Evolutionary conservation across 192 early-diverging fungal genomes (phyloP).

Genomic region (Coemansia asiatica): DNA sequence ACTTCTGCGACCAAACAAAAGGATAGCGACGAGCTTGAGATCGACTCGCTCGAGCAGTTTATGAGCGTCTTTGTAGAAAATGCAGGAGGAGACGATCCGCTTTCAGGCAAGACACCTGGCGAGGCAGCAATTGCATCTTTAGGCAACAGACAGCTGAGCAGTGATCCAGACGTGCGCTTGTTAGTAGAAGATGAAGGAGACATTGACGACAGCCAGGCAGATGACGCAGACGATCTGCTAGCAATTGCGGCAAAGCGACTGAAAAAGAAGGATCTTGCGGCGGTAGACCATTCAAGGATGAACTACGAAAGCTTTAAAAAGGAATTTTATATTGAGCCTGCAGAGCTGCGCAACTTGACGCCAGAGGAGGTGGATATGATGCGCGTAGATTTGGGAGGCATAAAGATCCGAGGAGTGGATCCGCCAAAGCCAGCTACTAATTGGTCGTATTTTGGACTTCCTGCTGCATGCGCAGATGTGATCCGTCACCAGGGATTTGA

Average conservation of each 20-base stretch:
- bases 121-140: constrained; percentile 13
- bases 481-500: constrained; percentile 64
- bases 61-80: constrained; percentile 83
- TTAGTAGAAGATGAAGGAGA: constrained; percentile 47
- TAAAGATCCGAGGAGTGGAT: constrained; percentile 87
- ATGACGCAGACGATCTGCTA: constrained; percentile 69
- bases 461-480: constrained; percentile 62
- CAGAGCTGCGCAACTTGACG: constrained; percentile 81
- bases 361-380: constrained; percentile 79
- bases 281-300: constrained; percentile 82
- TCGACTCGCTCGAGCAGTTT: constrained; percentile 79
- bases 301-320: constrained; percentile 87
- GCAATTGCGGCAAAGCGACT: constrained; percentile 79
- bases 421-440: constrained; percentile 92
- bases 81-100: constrained; percentile 65
- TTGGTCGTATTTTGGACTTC: constrained; percentile 97
- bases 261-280: constrained; percentile 88
- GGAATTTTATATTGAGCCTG: constrained; percentile 95
- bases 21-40: constrained; percentile 59
- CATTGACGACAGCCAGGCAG: constrained; percentile 43
- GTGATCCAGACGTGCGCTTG: too few species aligned
- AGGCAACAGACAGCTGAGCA: too few species aligned
- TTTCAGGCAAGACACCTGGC: constrained; percentile 45
- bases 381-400: constrained; percentile 84
- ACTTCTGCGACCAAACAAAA: too few species aligned